Conservation (phyloP, 768 basidiomycete species). For the Dioszegia aurantiaca region DNA sequence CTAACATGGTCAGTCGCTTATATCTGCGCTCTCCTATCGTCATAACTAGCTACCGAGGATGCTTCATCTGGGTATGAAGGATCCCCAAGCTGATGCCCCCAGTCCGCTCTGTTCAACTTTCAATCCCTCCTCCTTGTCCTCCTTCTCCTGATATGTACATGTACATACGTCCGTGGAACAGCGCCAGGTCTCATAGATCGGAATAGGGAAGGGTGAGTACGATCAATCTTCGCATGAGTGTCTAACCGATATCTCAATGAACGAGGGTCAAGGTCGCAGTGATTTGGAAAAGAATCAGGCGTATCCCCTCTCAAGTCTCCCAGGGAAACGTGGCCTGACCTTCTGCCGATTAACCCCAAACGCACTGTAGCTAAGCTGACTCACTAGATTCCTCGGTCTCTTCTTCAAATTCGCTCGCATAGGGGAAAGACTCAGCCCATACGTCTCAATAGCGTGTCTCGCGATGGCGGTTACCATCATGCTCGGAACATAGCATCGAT, state of each 20-base stretch:
- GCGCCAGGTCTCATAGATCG: slow-evolving; percentile 85
- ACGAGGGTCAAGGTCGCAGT: no score
- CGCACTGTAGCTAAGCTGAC: slow-evolving; percentile 7
- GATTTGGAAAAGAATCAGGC: no score
- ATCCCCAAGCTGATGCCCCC: not conserved
- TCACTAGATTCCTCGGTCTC: slow-evolving; percentile 74
- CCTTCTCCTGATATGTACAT: slow-evolving; percentile 91
- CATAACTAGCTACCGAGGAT: no score
- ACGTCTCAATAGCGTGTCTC: slow-evolving; percentile 87
- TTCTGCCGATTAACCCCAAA: no score
- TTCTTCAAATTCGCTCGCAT: slow-evolving; percentile 96
- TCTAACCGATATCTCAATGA: no score
- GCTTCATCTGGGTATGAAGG: no score
- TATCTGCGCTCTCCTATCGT: no score
- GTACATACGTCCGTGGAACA: slow-evolving; percentile 87
- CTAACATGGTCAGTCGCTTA: no score
- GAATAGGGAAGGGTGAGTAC: slow-evolving; percentile 83
- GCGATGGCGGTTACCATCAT: slow-evolving; percentile 79
- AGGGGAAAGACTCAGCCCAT: slow-evolving; percentile 93
- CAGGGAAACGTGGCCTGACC: no score
- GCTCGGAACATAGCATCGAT: slow-evolving; percentile 23
- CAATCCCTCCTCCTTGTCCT: slow-evolving; percentile 91
- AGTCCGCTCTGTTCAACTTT: slow-evolving; percentile 96
- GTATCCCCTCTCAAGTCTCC: no score
- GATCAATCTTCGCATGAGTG: not conserved